Evolutionary conservation across 73 alveolate species (phyloP).

Genomic region (Paramecium tetraurelia): DNA sequence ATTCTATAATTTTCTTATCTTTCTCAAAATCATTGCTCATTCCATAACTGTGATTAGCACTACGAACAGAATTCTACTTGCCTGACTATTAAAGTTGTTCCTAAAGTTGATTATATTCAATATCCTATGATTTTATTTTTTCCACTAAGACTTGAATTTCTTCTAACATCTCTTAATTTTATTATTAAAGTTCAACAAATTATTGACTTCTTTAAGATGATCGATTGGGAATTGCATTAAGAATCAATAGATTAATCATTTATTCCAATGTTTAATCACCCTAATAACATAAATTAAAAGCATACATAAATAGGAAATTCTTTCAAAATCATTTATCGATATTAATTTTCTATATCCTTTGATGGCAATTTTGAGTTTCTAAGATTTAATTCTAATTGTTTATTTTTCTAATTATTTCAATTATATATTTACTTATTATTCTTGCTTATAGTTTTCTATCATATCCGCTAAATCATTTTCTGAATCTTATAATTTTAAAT

Average conservation of each 20-base stretch:
- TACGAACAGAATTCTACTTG: not conserved
- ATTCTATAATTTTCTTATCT: not conserved
- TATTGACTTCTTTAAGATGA: not conserved
- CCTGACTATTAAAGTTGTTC: not conserved
- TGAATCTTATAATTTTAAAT: not conserved
- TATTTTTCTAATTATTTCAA: not conserved
- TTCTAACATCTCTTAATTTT: slow-evolving; percentile 29
- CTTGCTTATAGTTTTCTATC: not conserved
- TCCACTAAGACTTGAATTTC: slow-evolving; percentile 19
- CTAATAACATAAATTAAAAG: not conserved
- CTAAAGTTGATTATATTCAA: not conserved
- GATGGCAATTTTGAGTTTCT: not conserved
- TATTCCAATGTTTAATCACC: not conserved
- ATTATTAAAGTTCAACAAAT: not conserved
- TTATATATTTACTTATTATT: not conserved
- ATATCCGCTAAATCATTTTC: not conserved
- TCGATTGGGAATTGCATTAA: not conserved
- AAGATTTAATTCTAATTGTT: not conserved
- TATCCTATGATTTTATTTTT: not conserved
- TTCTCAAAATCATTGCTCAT: not conserved
- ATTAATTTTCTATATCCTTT: not conserved
- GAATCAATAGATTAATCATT: not conserved
- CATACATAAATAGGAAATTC: not conserved
- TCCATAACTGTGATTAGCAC: not conserved
- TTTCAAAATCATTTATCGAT: not conserved